phyloP scores from a whole-genome alignment of 352 stramenopile genomes.

The Phytophthora kernoviae region DNA sequence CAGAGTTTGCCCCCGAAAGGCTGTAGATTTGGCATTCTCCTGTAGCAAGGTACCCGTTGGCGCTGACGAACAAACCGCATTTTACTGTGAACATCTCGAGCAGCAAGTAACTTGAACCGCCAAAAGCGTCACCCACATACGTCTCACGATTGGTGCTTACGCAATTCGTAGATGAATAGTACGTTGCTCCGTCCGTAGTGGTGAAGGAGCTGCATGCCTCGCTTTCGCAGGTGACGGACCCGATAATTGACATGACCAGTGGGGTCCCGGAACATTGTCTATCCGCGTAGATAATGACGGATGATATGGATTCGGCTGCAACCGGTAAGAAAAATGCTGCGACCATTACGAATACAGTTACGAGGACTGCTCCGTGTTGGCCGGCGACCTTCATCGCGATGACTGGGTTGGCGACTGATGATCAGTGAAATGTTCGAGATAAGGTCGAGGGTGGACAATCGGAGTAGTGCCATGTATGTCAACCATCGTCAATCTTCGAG shows the following conservation, averaged over 20 bases:
- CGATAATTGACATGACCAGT: slow-evolving; percentile 15
- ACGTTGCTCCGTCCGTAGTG: slow-evolving; percentile 1
- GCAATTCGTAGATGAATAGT: slow-evolving; percentile 18
- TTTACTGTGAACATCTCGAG: slow-evolving; percentile 21
- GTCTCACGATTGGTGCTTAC: slow-evolving; percentile 10
- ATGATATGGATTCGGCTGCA: slow-evolving; percentile 7
- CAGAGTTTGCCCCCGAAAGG: slow-evolving; percentile 9
- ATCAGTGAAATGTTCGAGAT: slow-evolving; percentile 24
- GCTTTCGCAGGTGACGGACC: slow-evolving; percentile 12
- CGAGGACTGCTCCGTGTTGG: not conserved
- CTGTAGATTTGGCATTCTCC: slow-evolving; percentile 21
- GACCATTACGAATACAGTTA: slow-evolving; percentile 13
- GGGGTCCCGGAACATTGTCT: slow-evolving; percentile 24
- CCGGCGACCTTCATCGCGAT: slow-evolving; percentile 11
- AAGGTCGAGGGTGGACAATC: slow-evolving; percentile 5
- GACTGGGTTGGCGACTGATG: slow-evolving; percentile 5
- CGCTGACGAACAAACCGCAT: slow-evolving; percentile 15
- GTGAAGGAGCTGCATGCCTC: slow-evolving; percentile 18
- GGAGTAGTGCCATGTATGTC: not conserved
- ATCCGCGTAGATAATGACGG: slow-evolving; percentile 15
- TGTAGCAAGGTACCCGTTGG: slow-evolving; percentile 16
- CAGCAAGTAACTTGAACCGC: slow-evolving; percentile 18
- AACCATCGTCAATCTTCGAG: not conserved
- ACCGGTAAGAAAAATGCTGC: slow-evolving; percentile 7
- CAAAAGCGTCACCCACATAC: slow-evolving; percentile 14